Percentiles rank a stretch among this genome's conserved stretches.
Conservation (phyloP, 495 filamentous ascomycete genomes). For the Lophium mytilinum region DNA sequence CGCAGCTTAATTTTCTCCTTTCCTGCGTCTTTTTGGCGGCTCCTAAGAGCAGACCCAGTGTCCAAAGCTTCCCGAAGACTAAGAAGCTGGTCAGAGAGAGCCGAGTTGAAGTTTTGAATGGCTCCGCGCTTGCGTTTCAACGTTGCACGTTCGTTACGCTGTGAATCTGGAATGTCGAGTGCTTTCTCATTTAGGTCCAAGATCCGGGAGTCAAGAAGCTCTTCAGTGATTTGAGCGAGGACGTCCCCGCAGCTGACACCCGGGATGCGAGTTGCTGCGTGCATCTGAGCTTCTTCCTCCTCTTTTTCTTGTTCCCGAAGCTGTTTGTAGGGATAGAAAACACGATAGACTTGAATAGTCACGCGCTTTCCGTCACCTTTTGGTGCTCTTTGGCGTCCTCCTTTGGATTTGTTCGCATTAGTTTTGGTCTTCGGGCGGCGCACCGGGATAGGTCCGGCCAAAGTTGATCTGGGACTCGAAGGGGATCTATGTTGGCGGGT, state of each 20-base stretch:
- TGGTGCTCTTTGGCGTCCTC: background rate
- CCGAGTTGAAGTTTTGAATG: slow-evolving; percentile 5
- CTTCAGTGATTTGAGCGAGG: slow-evolving; percentile 3
- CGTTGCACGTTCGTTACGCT: background rate
- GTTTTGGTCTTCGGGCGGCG: background rate
- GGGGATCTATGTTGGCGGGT: too few species aligned
- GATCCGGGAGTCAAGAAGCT: background rate
- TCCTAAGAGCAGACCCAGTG: slow-evolving; percentile 39
- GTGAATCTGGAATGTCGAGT: background rate
- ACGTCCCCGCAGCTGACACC: background rate
- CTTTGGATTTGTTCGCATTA: background rate
- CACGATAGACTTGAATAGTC: background rate
- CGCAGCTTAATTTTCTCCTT: slow-evolving; percentile 58
- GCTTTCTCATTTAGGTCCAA: background rate
- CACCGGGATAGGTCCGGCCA: too few species aligned
- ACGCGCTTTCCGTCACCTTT: background rate
- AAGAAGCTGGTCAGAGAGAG: background rate
- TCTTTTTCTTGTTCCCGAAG: background rate
- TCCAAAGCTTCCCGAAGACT: slow-evolving; percentile 2
- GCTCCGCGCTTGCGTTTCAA: background rate
- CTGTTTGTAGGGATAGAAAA: background rate
- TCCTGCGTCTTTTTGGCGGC: slow-evolving; percentile 54
- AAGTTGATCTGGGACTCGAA: too few species aligned
- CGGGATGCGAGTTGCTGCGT: background rate
- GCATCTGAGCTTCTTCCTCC: background rate